Evolutionary conservation across 2,329 filamentous ascomycete species (phyloP), one percentile per base, ranked within the genome.

Genomic region (Scleromitrula shiraiana): DNA sequence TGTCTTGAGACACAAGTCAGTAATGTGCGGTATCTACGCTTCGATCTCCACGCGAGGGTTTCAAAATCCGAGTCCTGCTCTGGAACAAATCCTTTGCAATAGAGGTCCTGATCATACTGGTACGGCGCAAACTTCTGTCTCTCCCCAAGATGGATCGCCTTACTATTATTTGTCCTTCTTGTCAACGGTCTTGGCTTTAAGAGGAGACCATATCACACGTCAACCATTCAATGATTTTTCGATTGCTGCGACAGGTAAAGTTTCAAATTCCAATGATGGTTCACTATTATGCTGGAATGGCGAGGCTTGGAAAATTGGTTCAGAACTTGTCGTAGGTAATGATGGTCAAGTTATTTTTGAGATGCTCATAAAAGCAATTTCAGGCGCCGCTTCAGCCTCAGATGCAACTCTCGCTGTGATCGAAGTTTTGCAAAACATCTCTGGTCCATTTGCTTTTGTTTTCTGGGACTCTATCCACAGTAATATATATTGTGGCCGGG

Each of bases 251-350:
- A 22, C 14, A 38, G 35, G 23, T 36, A 14, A 42, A 20, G 15
- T 23, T 17, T 35, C 37, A 42, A 5, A 8, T 26, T 14, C 62
- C 2, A 53, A 58, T 0, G 75, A 74, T 0, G 73, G 74, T 4
- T 88, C 83, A 1, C 71, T 87, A 1, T 73, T 98, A 2, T 96
- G 91, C 73, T 98, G 93, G 93, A 98, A 98, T 62, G 93, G 93
- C 36, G 93, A 98, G 64, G 91, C 89, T 1, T 98, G 93, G 93
- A 83, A 77, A 49, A 74, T 95, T 41, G 68, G 67, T 7, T 74
- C 73, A 27, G 58, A 74, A 8, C 59, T 65, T 1, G 71, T 95
- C n/a, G 50, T 61, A 33, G 85, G 81, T 49, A 96, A 95, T 62
- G 93, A 98, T 66, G 86, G 86, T 3, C 75, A 83, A 59, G 68